Percentiles rank a stretch among this genome's conserved stretches.
phyloP scores from a whole-genome alignment of 139 green algal genomes.

The Picochlorum sp. region DNA sequence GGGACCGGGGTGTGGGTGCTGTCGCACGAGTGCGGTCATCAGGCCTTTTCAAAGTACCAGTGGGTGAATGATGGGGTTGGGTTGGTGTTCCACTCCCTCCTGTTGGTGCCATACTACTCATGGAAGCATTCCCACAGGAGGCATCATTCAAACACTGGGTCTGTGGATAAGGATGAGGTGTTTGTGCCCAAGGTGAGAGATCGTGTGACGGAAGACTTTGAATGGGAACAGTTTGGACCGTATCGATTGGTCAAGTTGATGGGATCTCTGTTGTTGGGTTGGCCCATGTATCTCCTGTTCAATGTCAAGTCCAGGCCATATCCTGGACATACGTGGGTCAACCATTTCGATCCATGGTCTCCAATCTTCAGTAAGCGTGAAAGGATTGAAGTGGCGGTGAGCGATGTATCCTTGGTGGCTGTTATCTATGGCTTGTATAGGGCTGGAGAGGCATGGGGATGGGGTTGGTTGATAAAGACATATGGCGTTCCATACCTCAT shows the following conservation, averaged over 20 bases:
- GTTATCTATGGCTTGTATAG: conserved; percentile 40
- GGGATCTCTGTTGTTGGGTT: conserved; percentile 59
- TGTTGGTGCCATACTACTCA: conserved; percentile 82
- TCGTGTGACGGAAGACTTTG: background rate
- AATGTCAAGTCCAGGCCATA: conserved; percentile 68
- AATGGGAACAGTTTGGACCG: conserved; percentile 17
- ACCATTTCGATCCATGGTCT: conserved; percentile 81
- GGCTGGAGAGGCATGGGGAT: conserved; percentile 44
- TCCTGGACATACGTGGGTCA: conserved; percentile 39
- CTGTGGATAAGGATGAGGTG: conserved; percentile 72
- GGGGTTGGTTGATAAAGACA: conserved; percentile 56
- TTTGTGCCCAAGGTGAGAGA: conserved; percentile 56
- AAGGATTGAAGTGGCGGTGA: conserved; percentile 55
- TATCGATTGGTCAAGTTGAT: conserved; percentile 41
- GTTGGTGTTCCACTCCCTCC: conserved; percentile 62
- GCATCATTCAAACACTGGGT: conserved; percentile 83
- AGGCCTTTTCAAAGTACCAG: conserved; percentile 51
- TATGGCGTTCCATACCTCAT: conserved; percentile 79
- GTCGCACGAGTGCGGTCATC: conserved; percentile 80
- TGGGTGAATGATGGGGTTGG: conserved; percentile 71
- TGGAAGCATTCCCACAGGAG: conserved; percentile 88
- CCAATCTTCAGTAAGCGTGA: conserved; percentile 82
- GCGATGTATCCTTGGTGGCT: conserved; percentile 43
- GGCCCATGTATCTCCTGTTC: conserved; percentile 73
- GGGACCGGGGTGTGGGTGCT: conserved; percentile 71